Base-by-base conservation (phyloP, 2,329 filamentous ascomycete species). In the Hymenoscyphus scutula region DNA sequence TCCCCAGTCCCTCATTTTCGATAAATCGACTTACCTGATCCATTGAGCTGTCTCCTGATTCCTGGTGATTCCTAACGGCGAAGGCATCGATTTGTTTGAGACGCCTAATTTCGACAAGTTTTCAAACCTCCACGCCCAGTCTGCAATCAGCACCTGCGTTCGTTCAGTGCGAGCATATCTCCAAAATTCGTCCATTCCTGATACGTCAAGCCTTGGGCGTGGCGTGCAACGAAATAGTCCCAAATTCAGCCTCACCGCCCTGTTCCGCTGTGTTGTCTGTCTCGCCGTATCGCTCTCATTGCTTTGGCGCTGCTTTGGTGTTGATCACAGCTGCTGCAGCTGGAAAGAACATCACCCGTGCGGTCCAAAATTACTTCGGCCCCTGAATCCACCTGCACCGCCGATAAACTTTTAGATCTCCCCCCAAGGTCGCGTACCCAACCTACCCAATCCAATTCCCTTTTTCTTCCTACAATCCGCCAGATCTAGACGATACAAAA, bases 331-430 rank as follows among this genome's bases (percentile, higher is more conserved):
- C 41, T 11, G 41, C 41, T 48, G 41, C 41, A 48, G 41, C 41
- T 45, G n/a, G 17, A n/a, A 11, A 25, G 41, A 48, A 19, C 10
- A 48, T 10, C 19, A 8, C n/a, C 41, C 41, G 41, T 48, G 41
- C 41, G 41, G 41, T n/a, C 41, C 41, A 48, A 48, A 48, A 23
- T 10, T 45, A 17, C 41, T 45, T 23, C 51, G 51, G 51, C 51
- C 51, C 51, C 51, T 54, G 51, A 54, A 54, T 54, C 51, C 51
- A 53, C 51, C 15, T n/a, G 4, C 11, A 30, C 15, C 51, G 13
- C 25, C 51, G 51, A 54, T 54, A 54, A 54, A 54, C 51, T 54
- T 54, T 54, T 30, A 53, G 51, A 53, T 27, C 51, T n/a, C n/a
- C n/a, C n/a, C 10, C n/a, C 41, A 23, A 11, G 32, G 32, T 34